A percentile compares a stretch with the other conserved stretches of the same genome.
phyloP scores from a whole-genome alignment of 2,329 filamentous ascomycete species.

The Cordyceps tenuipes region DNA sequence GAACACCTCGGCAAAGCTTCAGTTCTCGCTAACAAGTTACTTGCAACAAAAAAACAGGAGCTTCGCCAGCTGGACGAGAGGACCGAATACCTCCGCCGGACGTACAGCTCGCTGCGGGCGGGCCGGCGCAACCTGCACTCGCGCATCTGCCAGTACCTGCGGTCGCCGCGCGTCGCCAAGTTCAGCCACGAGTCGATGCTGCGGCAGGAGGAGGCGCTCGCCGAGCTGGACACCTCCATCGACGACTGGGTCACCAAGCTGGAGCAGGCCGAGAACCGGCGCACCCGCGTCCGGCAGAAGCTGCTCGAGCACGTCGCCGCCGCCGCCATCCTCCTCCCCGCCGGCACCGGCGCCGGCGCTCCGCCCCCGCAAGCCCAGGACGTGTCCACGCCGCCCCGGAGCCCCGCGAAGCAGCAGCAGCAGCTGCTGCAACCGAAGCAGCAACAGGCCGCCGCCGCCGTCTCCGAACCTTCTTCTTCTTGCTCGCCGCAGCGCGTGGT shows the following conservation, averaged over 20 bases:
- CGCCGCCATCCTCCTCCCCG: slow-evolving; percentile 44
- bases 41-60: slow-evolving; percentile 35
- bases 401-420: slow-evolving; percentile 39
- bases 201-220: slow-evolving; percentile 71
- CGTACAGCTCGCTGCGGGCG: slow-evolving; percentile 65
- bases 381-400: slow-evolving; percentile 50
- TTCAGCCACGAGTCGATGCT: slow-evolving; percentile 69
- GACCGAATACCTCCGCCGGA: slow-evolving; percentile 69
- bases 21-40: too few relatives aligned
- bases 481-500: slow-evolving; percentile 41
- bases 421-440: too few relatives aligned
- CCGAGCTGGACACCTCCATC: slow-evolving; percentile 68
- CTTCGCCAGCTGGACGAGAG: slow-evolving; percentile 68
- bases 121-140: slow-evolving; percentile 69
- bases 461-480: too few relatives aligned
- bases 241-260: slow-evolving; percentile 75
- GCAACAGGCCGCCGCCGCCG: too few relatives aligned
- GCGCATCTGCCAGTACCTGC: slow-evolving; percentile 69
- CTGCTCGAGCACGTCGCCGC: slow-evolving; percentile 74
- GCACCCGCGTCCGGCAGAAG: slow-evolving; percentile 68
- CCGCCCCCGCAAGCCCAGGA: too few relatives aligned
- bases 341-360: too few relatives aligned
- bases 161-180: slow-evolving; percentile 59
- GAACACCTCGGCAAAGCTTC: too few relatives aligned
- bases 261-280: slow-evolving; percentile 71